Conservation (phyloP, 1,284 basidiomycete genomes). For the Pascua sp. region DNA sequence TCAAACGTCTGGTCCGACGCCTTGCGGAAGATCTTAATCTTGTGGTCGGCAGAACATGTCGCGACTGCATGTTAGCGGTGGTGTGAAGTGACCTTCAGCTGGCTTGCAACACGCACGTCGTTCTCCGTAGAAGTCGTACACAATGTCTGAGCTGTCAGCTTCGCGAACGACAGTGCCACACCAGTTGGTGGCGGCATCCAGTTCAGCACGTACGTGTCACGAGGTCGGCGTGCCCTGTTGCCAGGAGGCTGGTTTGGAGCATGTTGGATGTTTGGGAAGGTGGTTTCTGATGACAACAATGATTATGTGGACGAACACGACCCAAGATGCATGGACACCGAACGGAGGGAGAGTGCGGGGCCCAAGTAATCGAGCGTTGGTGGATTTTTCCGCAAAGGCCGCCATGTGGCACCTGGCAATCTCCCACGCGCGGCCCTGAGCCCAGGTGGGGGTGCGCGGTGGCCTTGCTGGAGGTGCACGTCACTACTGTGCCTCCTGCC, state of each 20-base stretch:
- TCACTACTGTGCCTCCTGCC: background rate
- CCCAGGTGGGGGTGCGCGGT: background rate
- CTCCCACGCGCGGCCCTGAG: background rate
- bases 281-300: slow-evolving; percentile 4
- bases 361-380: background rate
- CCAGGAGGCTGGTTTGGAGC: slow-evolving; percentile 47
- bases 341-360: slow-evolving; percentile 6
- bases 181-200: background rate
- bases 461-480: background rate
- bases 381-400: slow-evolving; percentile 5
- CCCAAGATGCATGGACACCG: background rate
- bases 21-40: slow-evolving; percentile 75
- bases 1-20: slow-evolving; percentile 65
- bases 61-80: slow-evolving; percentile 49
- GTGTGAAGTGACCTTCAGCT: slow-evolving; percentile 54
- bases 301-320: background rate
- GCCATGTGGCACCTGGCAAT: slow-evolving; percentile 1
- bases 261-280: slow-evolving; percentile 22
- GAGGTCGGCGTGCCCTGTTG: slow-evolving; percentile 48
- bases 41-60: slow-evolving; percentile 54
- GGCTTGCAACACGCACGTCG: slow-evolving; percentile 48
- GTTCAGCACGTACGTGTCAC: slow-evolving; percentile 43
- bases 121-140: slow-evolving; percentile 85
- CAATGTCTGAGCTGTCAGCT: slow-evolving; percentile 59
- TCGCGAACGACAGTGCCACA: background rate